Base-by-base conservation (phyloP, 305 asterid species). In the Fraxinus angustifolia region DNA sequence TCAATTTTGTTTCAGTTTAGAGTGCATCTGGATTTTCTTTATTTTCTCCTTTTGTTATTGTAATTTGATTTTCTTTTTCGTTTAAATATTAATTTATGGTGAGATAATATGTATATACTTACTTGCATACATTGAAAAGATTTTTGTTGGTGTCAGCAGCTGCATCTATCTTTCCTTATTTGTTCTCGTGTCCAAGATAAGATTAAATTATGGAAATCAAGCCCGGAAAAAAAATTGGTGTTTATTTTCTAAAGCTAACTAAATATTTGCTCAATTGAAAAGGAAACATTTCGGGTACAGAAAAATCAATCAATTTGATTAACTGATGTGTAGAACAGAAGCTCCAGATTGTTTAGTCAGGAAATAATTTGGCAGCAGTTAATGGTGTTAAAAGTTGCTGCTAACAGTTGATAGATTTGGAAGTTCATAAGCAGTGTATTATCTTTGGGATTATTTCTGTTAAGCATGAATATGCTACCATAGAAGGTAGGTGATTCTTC, bases 1-100 rank as follows among this genome's bases (percentile, higher is more conserved):
- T 6, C 45, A 71, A 45, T 48, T 79, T 78, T 79, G 77, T 60
- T 71, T 83, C 81, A 50, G 58, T 77, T 78, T 35, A 72, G 38
- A 23, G 53, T 72, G 10, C 7, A 4, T 45, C 11, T 50, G 82
- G 23, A 17, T 17, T 53, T 82, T 70, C 31, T 79, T 30, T 17
- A 48, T 81, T 67, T 45, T 28, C 45, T 33, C 33, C 30, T 10
- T 38, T 76, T 42, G 30, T 19, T 58, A 58, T 58, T 56, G 76
- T 50, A 73, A 16, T 80, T 83, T 60, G 80, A 36, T 60, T 28
- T 23, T 33, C 16, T 71, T 31, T n/a, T 71, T 28, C 30, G 23
- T 71, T 12, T 10, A 33, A 71, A 14, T 71, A 33, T 71, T 31
- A 71, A 31, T 71, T 16, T 31, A 70, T 16, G 75, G 75, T 16